Evolutionary conservation across 768 basidiomycete genomes (phyloP).

Genomic region (Imleria badia): DNA sequence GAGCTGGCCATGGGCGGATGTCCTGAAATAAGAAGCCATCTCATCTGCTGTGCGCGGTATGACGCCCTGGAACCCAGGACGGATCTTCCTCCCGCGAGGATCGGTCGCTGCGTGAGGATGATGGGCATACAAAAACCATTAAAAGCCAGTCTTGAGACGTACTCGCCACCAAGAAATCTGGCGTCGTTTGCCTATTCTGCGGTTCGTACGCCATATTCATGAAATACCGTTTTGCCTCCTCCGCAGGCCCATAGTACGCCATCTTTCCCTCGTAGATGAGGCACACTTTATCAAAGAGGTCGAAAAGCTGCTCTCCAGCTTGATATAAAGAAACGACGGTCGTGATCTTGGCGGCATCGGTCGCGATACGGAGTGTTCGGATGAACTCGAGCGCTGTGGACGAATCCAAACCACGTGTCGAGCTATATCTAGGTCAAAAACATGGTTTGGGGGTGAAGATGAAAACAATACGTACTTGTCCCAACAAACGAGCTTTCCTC

Average conservation of each 20-base stretch:
- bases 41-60: constrained; percentile 57
- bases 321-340: constrained; percentile 87
- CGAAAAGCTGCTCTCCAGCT: constrained; percentile 66
- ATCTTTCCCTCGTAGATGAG: constrained; percentile 9
- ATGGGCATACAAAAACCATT: not conserved
- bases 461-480: constrained; percentile 57
- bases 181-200: constrained; percentile 54
- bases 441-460: not conserved
- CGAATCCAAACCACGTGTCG: constrained; percentile 63
- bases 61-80: constrained; percentile 37
- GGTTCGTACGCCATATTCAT: constrained; percentile 41
- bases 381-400: constrained; percentile 75
- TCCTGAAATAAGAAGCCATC: constrained; percentile 49
- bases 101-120: constrained; percentile 45
- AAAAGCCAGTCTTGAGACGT: constrained; percentile 30
- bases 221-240: constrained; percentile 2
- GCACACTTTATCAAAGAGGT: constrained; percentile 56
- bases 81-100: constrained; percentile 53
- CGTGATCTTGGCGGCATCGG: constrained; percentile 51
- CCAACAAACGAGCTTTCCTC: constrained; percentile 67
- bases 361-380: constrained; percentile 60
- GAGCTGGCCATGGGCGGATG: constrained; percentile 37
- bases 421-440: constrained; percentile 36
- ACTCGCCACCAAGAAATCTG: constrained; percentile 57
- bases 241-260: constrained; percentile 5